Conservation (phyloP, 345 rosid genomes). For the Melaleuca alternifolia region DNA sequence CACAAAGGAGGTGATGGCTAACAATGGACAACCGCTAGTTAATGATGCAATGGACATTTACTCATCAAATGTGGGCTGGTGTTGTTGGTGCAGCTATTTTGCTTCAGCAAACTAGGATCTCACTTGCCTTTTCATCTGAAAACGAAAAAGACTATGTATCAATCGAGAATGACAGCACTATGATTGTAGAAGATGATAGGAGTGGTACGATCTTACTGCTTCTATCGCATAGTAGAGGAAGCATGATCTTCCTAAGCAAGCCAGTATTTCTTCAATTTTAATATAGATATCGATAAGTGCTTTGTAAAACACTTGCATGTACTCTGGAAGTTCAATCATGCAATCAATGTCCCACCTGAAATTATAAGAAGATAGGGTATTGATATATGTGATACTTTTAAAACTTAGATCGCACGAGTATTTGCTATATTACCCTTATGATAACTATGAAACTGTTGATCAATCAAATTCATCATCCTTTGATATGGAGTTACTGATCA, state of each 20-base stretch:
- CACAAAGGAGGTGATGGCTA: not conserved
- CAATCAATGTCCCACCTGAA: slow-evolving; percentile 22
- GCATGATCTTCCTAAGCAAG: not conserved
- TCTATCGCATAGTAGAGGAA: slow-evolving; percentile 12
- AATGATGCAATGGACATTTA: not conserved
- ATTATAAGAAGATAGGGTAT: not conserved
- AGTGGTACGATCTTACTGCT: slow-evolving; percentile 4
- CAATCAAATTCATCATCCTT: too few relatives aligned
- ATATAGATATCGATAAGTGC: slow-evolving; percentile 12
- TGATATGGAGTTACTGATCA: too few relatives aligned
- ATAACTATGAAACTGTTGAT: too few relatives aligned
- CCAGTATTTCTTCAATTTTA: slow-evolving; percentile 10
- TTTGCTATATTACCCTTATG: not conserved
- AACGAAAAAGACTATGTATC: too few relatives aligned
- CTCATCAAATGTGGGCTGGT: not conserved
- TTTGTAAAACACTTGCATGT: slow-evolving; percentile 18
- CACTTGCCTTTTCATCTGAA: too few relatives aligned
- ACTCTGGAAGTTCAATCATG: slow-evolving; percentile 9
- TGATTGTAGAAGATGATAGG: too few relatives aligned
- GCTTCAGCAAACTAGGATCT: not conserved
- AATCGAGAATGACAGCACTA: too few relatives aligned
- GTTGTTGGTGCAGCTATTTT: not conserved
- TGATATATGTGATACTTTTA: not conserved
- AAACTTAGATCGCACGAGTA: not conserved
- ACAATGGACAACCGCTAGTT: not conserved